Conservation (phyloP, 1,284 basidiomycete species). For the Heliocybe sulcata region DNA sequence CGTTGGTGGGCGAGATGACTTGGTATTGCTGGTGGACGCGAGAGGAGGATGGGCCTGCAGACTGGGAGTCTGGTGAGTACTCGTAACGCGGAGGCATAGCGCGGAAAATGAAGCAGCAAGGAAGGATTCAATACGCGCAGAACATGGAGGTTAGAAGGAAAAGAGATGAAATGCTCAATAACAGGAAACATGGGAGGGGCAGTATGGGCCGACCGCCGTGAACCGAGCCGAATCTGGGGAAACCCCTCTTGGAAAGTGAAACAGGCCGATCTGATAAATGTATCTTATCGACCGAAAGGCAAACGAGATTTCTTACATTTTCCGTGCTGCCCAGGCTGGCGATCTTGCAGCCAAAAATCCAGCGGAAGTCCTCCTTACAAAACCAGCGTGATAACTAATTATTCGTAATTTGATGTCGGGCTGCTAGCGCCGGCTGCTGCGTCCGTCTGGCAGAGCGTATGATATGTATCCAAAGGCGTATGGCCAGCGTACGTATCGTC, state of each 20-base stretch:
- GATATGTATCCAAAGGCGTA: too few species aligned
- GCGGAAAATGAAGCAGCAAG: neutral
- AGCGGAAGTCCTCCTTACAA: neutral
- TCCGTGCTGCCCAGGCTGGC: neutral
- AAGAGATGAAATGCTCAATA: too few species aligned
- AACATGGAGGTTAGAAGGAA: neutral
- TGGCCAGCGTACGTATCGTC: too few species aligned
- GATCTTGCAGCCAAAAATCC: neutral
- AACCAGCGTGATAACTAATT: neutral
- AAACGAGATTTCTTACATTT: slow-evolving; percentile 1
- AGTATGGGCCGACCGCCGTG: neutral
- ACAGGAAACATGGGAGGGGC: neutral
- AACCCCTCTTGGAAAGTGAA: neutral
- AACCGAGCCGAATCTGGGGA: slow-evolving; percentile 1
- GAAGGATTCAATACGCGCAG: neutral
- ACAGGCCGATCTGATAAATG: neutral
- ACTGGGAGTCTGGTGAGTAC: neutral
- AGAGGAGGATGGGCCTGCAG: neutral
- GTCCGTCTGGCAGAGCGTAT: neutral
- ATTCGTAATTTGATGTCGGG: neutral
- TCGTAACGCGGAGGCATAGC: neutral
- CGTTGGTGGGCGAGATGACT: slow-evolving; percentile 5
- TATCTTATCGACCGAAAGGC: slow-evolving; percentile 1
- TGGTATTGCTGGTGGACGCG: neutral
- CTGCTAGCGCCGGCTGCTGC: neutral